These are phyloP conservation scores for Pezizomycotina sp. DNA, from an alignment of 2,329 filamentous ascomycete species.

Conservation along the genomic window DNA sequence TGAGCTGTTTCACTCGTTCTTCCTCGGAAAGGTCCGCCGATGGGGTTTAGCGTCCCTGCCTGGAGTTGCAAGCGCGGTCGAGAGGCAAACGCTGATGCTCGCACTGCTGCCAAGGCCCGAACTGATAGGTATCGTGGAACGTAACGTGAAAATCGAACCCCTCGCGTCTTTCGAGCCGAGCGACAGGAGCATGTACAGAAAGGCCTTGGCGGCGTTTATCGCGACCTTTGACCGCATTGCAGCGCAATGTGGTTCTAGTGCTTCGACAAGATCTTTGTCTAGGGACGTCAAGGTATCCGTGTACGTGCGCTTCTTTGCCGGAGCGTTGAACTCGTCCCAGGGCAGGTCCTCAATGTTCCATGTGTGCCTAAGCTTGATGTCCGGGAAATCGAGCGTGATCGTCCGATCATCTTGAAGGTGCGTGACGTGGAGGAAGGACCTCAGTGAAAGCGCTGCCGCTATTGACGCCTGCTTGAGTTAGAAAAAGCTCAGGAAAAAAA, in stretches of 20 bases:
- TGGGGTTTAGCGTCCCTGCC: conserved; percentile 72
- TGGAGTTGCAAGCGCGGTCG: conserved; percentile 72
- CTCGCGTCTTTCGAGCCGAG: conserved; percentile 64
- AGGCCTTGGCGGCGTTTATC: conserved; percentile 61
- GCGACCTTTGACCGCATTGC: conserved; percentile 69
- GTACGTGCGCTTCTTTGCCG: conserved; percentile 84
- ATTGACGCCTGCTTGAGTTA: conserved; percentile 52
- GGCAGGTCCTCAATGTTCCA: conserved; percentile 90
- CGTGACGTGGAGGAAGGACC: conserved; percentile 91
- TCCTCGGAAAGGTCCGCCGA: conserved; percentile 78
- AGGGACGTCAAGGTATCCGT: conserved; percentile 75
- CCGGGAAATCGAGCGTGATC: conserved; percentile 74
- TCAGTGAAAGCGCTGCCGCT: conserved; percentile 82
- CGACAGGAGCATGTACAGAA: conserved; percentile 84
- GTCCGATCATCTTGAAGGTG: conserved; percentile 69
- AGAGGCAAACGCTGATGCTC: conserved; percentile 80
- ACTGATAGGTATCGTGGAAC: conserved; percentile 83
- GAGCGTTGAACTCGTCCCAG: conserved; percentile 64
- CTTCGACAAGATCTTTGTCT: conserved; percentile 63
- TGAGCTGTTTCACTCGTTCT: conserved; percentile 77
- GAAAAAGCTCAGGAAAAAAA: conserved; percentile 3
- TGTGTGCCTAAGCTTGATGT: conserved; percentile 74
- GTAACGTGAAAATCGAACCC: conserved; percentile 73
- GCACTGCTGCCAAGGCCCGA: conserved; percentile 85
- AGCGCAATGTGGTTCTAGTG: conserved; percentile 62